Base-by-base conservation (phyloP, 163 green algal genomes). In the Trebouxiophyceae sp. region DNA sequence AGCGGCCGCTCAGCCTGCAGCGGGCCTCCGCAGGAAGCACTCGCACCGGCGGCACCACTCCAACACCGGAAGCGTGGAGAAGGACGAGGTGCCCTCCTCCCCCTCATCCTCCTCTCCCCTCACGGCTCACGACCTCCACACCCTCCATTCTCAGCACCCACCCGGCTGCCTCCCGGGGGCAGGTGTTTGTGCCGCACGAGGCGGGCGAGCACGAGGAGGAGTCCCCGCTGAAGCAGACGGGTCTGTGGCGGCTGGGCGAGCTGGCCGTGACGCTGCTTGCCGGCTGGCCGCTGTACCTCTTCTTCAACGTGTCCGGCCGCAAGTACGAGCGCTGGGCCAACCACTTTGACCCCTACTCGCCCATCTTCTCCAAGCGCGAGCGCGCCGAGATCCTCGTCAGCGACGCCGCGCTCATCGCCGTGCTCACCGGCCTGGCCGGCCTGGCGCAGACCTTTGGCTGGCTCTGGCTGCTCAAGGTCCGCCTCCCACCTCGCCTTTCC, bases 361-460 rank as follows among this genome's bases (percentile, higher is more conserved):
- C 88, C 60, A 93, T 96, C 58, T 96, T 95, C 76, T 86, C 72
- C 68, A 87, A 86, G 63, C 77, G 82, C 28, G 88, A 96, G 81
- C 80, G 88, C 0, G 32, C 78, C 0, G 87, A 93, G 60, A 63
- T 77, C 24, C 65, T 65, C 2, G 31, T 83, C 34, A 80, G 64
- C 32, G 78, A 87, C 63, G 62, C 60, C 22, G 81, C 74, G 7
- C 71, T 95, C 30, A 61, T 70, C 2, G 81, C 70, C 0, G 81
- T 89, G 28, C n/a, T 86, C 16, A 66, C 31, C 24, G 80, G 76
- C 33, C 75, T 95, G 54, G 55, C 3, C 5, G 33, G 32, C 7
- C 44, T 85, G 39, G 79, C 63, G 29, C 57, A 67, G 4, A 33
- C 68, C 50, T 80, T 78, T 30, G 89, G 89, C 62, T 86, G 71